Conservation (phyloP, 1,284 basidiomycete genomes). For the Cerioporus squamosus region DNA sequence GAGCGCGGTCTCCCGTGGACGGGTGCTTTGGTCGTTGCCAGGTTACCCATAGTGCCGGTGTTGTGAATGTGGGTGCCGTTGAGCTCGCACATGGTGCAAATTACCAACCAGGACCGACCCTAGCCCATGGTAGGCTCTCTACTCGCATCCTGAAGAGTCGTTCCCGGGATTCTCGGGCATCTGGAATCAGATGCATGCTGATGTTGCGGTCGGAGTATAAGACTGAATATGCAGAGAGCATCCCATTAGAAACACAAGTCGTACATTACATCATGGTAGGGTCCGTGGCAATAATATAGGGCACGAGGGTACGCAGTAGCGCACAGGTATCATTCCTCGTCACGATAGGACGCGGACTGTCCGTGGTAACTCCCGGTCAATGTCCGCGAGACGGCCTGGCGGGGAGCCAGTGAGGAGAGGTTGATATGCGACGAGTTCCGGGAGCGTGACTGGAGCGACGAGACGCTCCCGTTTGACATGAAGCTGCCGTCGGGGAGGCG, state of each 20-base stretch:
- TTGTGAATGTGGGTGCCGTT: too few species aligned
- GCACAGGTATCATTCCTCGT: slow-evolving; percentile 17
- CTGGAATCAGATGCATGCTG: too few species aligned
- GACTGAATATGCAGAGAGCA: not conserved
- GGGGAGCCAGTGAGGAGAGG: slow-evolving; percentile 52
- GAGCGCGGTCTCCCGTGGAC: not conserved
- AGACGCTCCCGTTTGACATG: slow-evolving; percentile 35
- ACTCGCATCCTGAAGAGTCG: too few species aligned
- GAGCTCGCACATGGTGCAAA: too few species aligned
- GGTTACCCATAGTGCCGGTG: not conserved
- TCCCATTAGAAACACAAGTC: slow-evolving; percentile 14
- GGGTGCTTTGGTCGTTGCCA: slow-evolving; percentile 1
- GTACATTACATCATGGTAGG: slow-evolving; percentile 12
- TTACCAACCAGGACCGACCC: too few species aligned
- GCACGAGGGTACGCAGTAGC: not conserved
- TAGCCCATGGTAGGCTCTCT: too few species aligned
- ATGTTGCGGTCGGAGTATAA: not conserved
- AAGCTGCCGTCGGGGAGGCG: slow-evolving; percentile 35
- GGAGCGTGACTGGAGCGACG: slow-evolving; percentile 52
- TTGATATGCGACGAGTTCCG: slow-evolving; percentile 69
- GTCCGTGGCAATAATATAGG: slow-evolving; percentile 16
- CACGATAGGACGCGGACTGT: slow-evolving; percentile 20
- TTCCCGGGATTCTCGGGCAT: too few species aligned
- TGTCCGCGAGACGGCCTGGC: slow-evolving; percentile 43
- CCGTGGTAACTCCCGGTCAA: slow-evolving; percentile 30